phyloP scores from a whole-genome alignment of 768 basidiomycete genomes.

The Russula abietina region DNA sequence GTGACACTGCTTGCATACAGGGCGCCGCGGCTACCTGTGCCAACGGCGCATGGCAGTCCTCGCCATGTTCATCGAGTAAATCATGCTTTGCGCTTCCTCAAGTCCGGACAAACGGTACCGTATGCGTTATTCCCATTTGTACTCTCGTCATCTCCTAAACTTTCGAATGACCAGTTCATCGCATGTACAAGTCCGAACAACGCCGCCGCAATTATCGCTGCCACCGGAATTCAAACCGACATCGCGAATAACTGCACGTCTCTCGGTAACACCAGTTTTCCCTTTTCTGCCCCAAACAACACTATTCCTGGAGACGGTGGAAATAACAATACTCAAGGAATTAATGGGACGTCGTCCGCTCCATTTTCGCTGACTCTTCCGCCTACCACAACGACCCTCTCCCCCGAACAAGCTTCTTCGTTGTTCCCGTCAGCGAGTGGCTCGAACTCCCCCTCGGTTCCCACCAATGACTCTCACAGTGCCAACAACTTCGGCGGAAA shows the following conservation, averaged over 20 bases:
- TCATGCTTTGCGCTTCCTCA: constrained; percentile 51
- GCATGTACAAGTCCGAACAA: constrained; percentile 48
- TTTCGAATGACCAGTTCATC: constrained; percentile 34
- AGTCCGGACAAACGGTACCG: constrained; percentile 39
- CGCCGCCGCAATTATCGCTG: constrained; percentile 41
- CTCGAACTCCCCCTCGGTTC: constrained; percentile 27
- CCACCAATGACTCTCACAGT: constrained; percentile 11
- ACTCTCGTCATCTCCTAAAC: background rate
- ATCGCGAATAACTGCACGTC: constrained; percentile 32
- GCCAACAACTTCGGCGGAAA: background rate
- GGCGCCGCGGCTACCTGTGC: constrained; percentile 38
- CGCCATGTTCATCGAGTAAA: constrained; percentile 35
- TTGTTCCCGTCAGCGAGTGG: constrained; percentile 16
- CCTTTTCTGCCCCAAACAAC: constrained; percentile 22
- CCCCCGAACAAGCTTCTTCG: constrained; percentile 38
- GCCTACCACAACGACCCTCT: constrained; percentile 39
- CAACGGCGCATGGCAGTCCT: constrained; percentile 37
- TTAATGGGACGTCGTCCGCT: constrained; percentile 10
- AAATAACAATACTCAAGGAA: constrained; percentile 1
- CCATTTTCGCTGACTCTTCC: constrained; percentile 29
- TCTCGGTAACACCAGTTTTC: constrained; percentile 20
- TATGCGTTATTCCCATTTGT: constrained; percentile 28
- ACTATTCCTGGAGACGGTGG: constrained; percentile 1
- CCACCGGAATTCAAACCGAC: constrained; percentile 43
- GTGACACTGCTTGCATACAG: constrained; percentile 42